These are phyloP conservation scores for Penicillium desertorum DNA, from an alignment of 495 filamentous ascomycete species.

Conservation along the genomic window DNA sequence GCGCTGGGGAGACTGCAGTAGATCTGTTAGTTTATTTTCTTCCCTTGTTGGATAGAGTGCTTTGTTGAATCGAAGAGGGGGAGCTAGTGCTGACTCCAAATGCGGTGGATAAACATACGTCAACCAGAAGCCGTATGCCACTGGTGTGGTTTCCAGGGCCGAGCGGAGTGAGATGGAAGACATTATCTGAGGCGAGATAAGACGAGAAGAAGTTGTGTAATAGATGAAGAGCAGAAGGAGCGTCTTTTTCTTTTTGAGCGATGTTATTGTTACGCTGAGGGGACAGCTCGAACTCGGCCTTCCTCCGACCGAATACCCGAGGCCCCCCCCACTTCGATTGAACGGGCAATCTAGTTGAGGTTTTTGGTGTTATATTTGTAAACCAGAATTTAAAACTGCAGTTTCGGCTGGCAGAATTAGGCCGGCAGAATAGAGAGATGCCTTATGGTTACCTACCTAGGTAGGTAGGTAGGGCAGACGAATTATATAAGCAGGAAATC, in stretches of 20 bases:
- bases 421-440: too few relatives aligned
- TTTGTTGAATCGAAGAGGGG: neutral
- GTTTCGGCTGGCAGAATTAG: too few relatives aligned
- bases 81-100: neutral
- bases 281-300: constrained; percentile 13
- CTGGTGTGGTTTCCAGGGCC: constrained; percentile 3
- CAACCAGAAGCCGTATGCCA: constrained; percentile 41
- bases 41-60: neutral
- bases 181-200: neutral
- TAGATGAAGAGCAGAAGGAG: neutral
- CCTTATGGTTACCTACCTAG: too few relatives aligned
- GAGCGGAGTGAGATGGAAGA: constrained; percentile 9
- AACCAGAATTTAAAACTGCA: too few relatives aligned
- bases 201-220: neutral
- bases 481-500: too few relatives aligned
- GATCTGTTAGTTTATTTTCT: neutral
- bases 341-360: neutral
- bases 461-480: too few relatives aligned
- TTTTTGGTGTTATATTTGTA: neutral
- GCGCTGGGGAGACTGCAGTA: constrained; percentile 33
- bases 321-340: constrained; percentile 8
- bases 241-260: neutral
- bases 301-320: constrained; percentile 17
- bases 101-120: constrained; percentile 28
- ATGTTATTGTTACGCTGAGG: constrained; percentile 2